A percentile compares a stretch with the other conserved stretches of the same genome.
These are phyloP conservation scores for Przewalskia tangutica DNA, from an alignment of 257 asterid genomes.

Conservation along the genomic window DNA sequence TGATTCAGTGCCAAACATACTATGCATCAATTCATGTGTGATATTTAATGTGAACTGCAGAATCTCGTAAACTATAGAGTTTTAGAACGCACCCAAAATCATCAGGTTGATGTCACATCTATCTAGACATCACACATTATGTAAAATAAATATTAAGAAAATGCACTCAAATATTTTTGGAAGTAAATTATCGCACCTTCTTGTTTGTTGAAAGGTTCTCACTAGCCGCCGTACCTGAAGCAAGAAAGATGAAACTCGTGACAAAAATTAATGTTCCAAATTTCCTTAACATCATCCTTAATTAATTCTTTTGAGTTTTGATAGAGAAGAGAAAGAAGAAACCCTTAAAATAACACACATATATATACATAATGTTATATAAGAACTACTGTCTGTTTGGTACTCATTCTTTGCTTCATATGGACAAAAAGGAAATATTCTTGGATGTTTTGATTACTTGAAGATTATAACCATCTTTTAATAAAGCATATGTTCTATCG, in stretches of 20 bases:
- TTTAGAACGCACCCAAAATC: no score
- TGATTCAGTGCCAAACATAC: no score
- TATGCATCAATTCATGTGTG: no score
- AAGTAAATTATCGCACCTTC: background rate
- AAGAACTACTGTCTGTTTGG: background rate
- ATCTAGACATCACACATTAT: background rate
- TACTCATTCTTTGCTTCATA: slow-evolving; percentile 20
- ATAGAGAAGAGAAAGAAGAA: background rate
- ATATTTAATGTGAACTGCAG: background rate
- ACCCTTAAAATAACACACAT: background rate
- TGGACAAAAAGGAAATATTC: slow-evolving; percentile 4
- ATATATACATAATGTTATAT: background rate
- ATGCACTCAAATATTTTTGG: no score
- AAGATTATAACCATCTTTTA: background rate
- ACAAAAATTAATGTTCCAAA: background rate
- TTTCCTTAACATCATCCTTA: background rate
- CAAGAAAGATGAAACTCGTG: slow-evolving; percentile 4
- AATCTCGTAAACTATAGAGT: background rate
- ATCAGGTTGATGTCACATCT: background rate
- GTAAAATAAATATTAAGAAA: background rate
- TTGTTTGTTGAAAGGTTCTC: slow-evolving; percentile 1
- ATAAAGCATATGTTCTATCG: background rate
- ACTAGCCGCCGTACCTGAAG: background rate
- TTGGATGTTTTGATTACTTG: background rate
- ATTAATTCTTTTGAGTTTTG: background rate